phyloP scores from a whole-genome alignment of 1,139 yeast species.

The Yamadazyma blattariae region DNA sequence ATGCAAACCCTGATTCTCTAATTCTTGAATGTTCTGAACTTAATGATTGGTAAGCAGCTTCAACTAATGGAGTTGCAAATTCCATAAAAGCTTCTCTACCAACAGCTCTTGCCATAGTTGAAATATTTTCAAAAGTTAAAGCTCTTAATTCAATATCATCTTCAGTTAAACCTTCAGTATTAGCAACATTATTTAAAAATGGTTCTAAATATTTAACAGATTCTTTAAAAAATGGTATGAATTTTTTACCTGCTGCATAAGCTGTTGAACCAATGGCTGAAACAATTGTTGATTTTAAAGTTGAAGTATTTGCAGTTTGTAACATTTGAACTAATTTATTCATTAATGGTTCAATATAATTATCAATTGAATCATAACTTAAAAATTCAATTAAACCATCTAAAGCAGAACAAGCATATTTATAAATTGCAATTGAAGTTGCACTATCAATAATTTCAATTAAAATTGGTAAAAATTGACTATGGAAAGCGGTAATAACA shows the following conservation, averaged over 20 bases:
- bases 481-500: slow-evolving; percentile 78
- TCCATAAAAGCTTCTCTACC: slow-evolving; percentile 85
- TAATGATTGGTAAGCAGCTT: slow-evolving; percentile 81
- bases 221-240: slow-evolving; percentile 79
- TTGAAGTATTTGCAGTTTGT: slow-evolving; percentile 59
- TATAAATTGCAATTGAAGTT: slow-evolving; percentile 78
- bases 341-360: slow-evolving; percentile 85
- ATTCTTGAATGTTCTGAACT: slow-evolving; percentile 78
- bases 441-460: slow-evolving; percentile 87
- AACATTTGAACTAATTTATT: slow-evolving; percentile 84
- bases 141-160: slow-evolving; percentile 87
- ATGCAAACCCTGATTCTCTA: slow-evolving; percentile 94
- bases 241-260: slow-evolving; percentile 86
- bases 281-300: slow-evolving; percentile 83
- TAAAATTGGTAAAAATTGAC: slow-evolving; percentile 77
- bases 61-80: slow-evolving; percentile 84
- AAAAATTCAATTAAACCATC: slow-evolving; percentile 92
- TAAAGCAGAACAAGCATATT: slow-evolving; percentile 85
- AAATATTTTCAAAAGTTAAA: slow-evolving; percentile 85
- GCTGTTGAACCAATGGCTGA: slow-evolving; percentile 98
- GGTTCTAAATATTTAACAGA: slow-evolving; percentile 82
- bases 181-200: slow-evolving; percentile 62
- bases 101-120: slow-evolving; percentile 95
- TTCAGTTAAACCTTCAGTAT: slow-evolving; percentile 69
- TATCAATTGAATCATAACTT: slow-evolving; percentile 79